A percentile compares a stretch with the other conserved stretches of the same genome.
Conservation (phyloP, 306 rosid species). For the Styphnolobium japonicum region DNA sequence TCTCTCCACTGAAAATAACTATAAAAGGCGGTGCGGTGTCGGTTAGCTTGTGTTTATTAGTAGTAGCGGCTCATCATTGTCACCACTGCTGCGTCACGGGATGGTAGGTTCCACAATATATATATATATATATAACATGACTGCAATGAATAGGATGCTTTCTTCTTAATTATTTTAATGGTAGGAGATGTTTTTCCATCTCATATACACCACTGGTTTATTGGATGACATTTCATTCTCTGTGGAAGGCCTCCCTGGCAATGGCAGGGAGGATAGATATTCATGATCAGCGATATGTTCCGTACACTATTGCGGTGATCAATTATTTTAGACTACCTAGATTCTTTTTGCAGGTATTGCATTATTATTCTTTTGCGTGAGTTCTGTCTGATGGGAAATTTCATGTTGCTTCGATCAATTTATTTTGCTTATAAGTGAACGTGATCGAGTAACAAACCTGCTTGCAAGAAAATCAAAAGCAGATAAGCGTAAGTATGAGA, state of each 20-base stretch:
- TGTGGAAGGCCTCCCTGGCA: conserved; percentile 10
- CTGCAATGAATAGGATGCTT: neutral
- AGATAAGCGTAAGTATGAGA: too few relatives aligned
- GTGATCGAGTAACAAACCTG: neutral
- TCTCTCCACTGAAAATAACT: too few relatives aligned
- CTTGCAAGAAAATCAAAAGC: too few relatives aligned
- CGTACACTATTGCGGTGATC: neutral
- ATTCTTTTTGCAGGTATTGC: neutral
- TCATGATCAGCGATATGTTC: neutral
- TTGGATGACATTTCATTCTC: conserved; percentile 32
- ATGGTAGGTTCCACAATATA: conserved; percentile 19
- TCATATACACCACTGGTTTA: neutral
- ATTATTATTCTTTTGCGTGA: neutral
- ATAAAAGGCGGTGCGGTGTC: conserved; percentile 39
- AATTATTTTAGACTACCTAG: neutral
- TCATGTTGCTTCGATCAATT: conserved; percentile 5
- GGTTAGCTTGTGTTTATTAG: conserved; percentile 9
- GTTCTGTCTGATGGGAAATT: neutral
- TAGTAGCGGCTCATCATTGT: neutral
- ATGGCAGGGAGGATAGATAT: neutral
- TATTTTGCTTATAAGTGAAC: neutral
- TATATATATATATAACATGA: neutral
- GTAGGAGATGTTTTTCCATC: neutral
- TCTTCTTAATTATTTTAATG: neutral
- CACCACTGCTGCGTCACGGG: conserved; percentile 7